These are phyloP conservation scores for Clonostachys solani DNA, from an alignment of 2,329 filamentous ascomycete species.

Conservation along the genomic window DNA sequence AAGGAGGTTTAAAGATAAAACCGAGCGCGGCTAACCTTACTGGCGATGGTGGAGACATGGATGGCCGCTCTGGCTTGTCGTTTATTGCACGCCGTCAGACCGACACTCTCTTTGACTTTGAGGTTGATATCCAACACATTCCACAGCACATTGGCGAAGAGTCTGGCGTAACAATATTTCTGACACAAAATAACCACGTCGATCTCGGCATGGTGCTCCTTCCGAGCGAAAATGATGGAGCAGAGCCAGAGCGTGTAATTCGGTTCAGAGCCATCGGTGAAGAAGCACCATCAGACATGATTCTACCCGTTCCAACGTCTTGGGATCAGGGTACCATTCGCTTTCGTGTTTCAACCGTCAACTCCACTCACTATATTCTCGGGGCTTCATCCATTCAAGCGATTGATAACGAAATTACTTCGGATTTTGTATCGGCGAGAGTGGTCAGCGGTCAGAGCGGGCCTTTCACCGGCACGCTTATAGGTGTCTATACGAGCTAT, in stretches of 20 bases:
- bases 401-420: not conserved
- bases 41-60: constrained; percentile 18
- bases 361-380: not conserved
- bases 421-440: not conserved
- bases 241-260: too few species aligned
- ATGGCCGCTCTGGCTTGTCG: constrained; percentile 14
- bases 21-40: constrained; percentile 51
- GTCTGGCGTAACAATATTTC: constrained; percentile 46
- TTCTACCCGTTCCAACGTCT: not conserved
- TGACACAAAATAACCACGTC: constrained; percentile 49
- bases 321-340: not conserved
- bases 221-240: not conserved
- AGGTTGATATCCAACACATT: constrained; percentile 36
- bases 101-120: constrained; percentile 48
- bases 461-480: not conserved
- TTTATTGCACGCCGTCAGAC: constrained; percentile 52
- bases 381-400: not conserved
- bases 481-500: too few species aligned
- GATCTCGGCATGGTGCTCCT: constrained; percentile 32
- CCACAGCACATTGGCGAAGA: constrained; percentile 32
- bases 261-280: too few species aligned
- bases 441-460: not conserved
- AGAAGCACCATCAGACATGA: not conserved
- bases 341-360: not conserved
- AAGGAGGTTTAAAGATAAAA: constrained; percentile 36